Conservation (phyloP, 2,329 filamentous ascomycete genomes). For the Colletotrichum godetiae region DNA sequence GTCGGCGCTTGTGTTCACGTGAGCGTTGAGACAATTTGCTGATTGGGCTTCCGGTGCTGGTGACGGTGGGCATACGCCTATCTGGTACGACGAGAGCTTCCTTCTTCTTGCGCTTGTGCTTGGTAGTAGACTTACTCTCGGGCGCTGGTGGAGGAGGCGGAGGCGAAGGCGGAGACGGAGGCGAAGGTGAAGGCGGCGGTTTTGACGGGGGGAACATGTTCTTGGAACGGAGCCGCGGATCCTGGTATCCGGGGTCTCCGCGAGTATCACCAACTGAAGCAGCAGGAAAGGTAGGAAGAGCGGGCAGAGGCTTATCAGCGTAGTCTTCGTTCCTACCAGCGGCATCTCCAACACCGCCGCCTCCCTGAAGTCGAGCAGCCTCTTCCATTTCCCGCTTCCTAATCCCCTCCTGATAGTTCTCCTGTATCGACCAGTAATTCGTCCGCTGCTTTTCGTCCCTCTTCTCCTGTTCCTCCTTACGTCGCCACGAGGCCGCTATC, state of each 20-base stretch:
- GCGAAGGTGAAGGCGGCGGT: no score
- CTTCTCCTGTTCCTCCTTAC: constrained; percentile 2
- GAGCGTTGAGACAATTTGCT: background rate
- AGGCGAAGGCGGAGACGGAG: background rate
- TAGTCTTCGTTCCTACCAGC: background rate
- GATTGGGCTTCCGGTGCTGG: background rate
- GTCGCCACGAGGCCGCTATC: constrained; percentile 3
- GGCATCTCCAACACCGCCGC: background rate
- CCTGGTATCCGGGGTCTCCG: constrained; percentile 3
- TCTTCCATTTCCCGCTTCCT: background rate
- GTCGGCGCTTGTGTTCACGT: background rate
- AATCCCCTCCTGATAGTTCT: background rate
- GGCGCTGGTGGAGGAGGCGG: background rate
- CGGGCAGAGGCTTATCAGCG: background rate
- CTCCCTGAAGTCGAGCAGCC: background rate
- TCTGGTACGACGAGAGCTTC: background rate
- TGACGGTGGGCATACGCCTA: background rate
- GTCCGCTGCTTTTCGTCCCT: background rate
- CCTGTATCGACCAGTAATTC: background rate
- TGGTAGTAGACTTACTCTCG: no score
- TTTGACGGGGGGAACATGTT: background rate
- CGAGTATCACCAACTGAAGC: constrained; percentile 9
- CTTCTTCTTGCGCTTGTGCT: no score
- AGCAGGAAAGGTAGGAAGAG: background rate
- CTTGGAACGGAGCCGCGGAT: background rate